Percentiles rank a stretch among this genome's conserved stretches.
Evolutionary conservation across 495 filamentous ascomycete genomes (phyloP).

Genomic region (Lasiosphaeris hirsuta): DNA sequence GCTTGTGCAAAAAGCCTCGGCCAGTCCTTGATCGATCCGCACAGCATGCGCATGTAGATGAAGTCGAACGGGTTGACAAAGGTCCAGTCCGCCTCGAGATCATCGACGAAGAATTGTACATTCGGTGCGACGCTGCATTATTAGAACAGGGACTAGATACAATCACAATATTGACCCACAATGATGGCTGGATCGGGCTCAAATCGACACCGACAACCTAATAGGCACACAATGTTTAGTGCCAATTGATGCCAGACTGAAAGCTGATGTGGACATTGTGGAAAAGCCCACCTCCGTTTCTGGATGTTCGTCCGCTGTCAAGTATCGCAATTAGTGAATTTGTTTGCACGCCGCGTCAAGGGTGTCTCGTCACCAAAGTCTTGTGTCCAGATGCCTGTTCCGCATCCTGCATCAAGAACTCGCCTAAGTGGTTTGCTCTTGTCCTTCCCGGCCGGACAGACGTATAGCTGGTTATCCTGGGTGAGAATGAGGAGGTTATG

Average conservation of each 20-base stretch:
- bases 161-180: conserved; percentile 21
- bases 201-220: conserved; percentile 34
- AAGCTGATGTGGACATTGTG: too few relatives aligned
- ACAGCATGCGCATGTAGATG: conserved; percentile 44
- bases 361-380: conserved; percentile 35
- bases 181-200: conserved; percentile 43
- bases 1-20: conserved; percentile 34
- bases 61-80: conserved; percentile 45
- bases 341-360: too few relatives aligned
- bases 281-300: too few relatives aligned
- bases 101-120: conserved; percentile 45
- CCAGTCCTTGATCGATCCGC: conserved; percentile 45
- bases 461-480: conserved; percentile 38
- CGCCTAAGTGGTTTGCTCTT: conserved; percentile 30
- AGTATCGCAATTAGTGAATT: too few relatives aligned
- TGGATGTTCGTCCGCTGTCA: too few relatives aligned
- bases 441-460: conserved; percentile 26
- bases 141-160: background rate
- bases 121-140: conserved; percentile 42
- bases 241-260: background rate
- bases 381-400: conserved; percentile 49
- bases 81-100: conserved; percentile 46
- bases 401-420: conserved; percentile 47
- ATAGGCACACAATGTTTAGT: conserved; percentile 6
- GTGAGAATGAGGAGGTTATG: conserved; percentile 45